Evolutionary conservation across 805 yeast species (phyloP).

Genomic region (Zygosaccharomyces gambellarensis): DNA sequence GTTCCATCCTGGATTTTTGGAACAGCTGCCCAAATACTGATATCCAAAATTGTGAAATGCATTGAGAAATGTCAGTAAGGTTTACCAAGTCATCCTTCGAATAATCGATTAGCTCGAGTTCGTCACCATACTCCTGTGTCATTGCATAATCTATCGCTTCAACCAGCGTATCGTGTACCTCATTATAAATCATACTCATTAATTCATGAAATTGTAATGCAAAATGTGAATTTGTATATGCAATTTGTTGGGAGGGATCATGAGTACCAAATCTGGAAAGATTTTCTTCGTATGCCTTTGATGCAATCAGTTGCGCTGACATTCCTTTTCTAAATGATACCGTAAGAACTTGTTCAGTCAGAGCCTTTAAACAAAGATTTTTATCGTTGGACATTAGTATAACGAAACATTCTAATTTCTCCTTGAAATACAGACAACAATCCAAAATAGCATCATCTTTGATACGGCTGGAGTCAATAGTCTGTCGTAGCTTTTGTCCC

Average conservation of each 20-base stretch:
- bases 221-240: background rate
- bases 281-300: slow-evolving; percentile 38
- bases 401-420: slow-evolving; percentile 40
- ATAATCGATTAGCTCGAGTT: slow-evolving; percentile 49
- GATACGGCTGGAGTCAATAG: slow-evolving; percentile 39
- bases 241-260: background rate
- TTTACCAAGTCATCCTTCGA: slow-evolving; percentile 33
- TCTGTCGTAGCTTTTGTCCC: slow-evolving; percentile 61
- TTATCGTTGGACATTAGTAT: slow-evolving; percentile 76
- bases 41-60: slow-evolving; percentile 46
- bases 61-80: slow-evolving; percentile 41
- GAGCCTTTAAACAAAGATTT: slow-evolving; percentile 74
- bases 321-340: slow-evolving; percentile 45
- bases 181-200: slow-evolving; percentile 27
- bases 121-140: slow-evolving; percentile 51
- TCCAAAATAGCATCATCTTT: slow-evolving; percentile 86
- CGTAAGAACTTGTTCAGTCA: slow-evolving; percentile 60
- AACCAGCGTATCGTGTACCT: slow-evolving; percentile 39
- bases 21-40: slow-evolving; percentile 56
- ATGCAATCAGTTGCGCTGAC: slow-evolving; percentile 46
- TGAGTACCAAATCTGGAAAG: slow-evolving; percentile 10
- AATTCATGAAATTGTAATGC: slow-evolving; percentile 1
- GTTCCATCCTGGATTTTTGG: slow-evolving; percentile 18
- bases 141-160: slow-evolving; percentile 50
- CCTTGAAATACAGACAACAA: slow-evolving; percentile 65